Conservation (phyloP, 139 green algal genomes). For the Astrephomene gubernaculifera region DNA sequence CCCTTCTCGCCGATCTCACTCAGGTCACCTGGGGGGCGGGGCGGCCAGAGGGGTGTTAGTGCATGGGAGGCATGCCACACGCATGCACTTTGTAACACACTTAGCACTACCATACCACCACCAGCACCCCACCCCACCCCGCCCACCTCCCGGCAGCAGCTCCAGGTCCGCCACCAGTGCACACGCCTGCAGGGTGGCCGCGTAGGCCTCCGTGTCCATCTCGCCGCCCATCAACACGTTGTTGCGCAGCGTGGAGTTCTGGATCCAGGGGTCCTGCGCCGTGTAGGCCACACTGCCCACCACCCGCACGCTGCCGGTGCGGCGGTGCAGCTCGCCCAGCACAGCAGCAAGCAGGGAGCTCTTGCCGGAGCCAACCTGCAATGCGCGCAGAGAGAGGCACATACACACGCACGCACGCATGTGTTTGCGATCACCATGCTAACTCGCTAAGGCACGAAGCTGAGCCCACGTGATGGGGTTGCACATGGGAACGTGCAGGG, state of each 20-base stretch:
- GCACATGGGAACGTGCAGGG: too few relatives aligned
- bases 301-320: slow-evolving; percentile 42
- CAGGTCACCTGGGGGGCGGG: slow-evolving; percentile 5
- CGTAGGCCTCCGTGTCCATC: slow-evolving; percentile 69
- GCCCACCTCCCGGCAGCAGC: slow-evolving; percentile 78
- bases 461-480: too few relatives aligned
- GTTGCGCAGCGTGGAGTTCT: slow-evolving; percentile 80
- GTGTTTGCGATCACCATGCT: too few relatives aligned
- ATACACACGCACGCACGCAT: too few relatives aligned
- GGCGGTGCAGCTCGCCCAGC: slow-evolving; percentile 75
- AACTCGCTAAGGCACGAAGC: too few relatives aligned
- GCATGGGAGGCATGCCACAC: not conserved
- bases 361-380: slow-evolving; percentile 66
- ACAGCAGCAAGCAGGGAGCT: slow-evolving; percentile 75
- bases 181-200: slow-evolving; percentile 62
- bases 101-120: not conserved
- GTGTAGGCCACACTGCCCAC: slow-evolving; percentile 70
- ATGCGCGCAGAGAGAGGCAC: too few relatives aligned
- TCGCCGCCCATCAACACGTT: slow-evolving; percentile 85
- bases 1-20: slow-evolving; percentile 86
- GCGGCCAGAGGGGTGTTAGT: not conserved
- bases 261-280: slow-evolving; percentile 85
- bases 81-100: not conserved
- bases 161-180: slow-evolving; percentile 77
- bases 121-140: slow-evolving; percentile 31